Conservation (phyloP, 192 early-diverging fungal species). For the Geranomyces variabilis region DNA sequence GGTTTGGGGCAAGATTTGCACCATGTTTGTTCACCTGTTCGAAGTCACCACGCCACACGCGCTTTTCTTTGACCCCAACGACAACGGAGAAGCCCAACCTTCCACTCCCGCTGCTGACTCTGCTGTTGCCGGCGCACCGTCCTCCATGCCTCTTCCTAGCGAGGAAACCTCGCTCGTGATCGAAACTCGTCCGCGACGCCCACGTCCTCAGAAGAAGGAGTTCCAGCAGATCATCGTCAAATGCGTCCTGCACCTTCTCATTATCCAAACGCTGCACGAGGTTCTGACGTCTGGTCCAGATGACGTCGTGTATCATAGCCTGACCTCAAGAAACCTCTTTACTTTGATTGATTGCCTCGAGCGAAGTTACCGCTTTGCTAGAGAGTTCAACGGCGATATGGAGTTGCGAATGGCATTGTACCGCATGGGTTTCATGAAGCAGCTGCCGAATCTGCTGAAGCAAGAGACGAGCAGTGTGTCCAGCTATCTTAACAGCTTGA, state of each 20-base stretch:
- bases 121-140: not conserved
- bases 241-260: conserved; percentile 83
- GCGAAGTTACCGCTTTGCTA: conserved; percentile 79
- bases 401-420: conserved; percentile 80
- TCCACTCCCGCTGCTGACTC: not conserved
- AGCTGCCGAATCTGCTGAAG: conserved; percentile 88
- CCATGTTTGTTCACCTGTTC: conserved; percentile 74
- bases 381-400: conserved; percentile 79
- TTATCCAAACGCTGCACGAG: conserved; percentile 89
- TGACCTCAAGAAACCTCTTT: conserved; percentile 69
- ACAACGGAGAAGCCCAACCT: conserved; percentile 17
- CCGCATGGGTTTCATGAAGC: conserved; percentile 89
- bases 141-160: not conserved
- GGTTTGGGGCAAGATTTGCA: conserved; percentile 75
- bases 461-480: conserved; percentile 81
- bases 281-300: conserved; percentile 52
- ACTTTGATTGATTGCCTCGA: conserved; percentile 79
- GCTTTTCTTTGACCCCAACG: conserved; percentile 63
- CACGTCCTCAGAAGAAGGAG: conserved; percentile 63
- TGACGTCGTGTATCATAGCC: conserved; percentile 59
- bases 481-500: conserved; percentile 63
- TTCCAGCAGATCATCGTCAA: conserved; percentile 87
- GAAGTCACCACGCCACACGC: conserved; percentile 77
- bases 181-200: conserved; percentile 30
- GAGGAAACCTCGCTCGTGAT: not conserved